A percentile compares a stretch with the other conserved stretches of the same genome.
Evolutionary conservation across 164 flowering plant genomes (phyloP).

Genomic region (Stephania cephalantha): DNA sequence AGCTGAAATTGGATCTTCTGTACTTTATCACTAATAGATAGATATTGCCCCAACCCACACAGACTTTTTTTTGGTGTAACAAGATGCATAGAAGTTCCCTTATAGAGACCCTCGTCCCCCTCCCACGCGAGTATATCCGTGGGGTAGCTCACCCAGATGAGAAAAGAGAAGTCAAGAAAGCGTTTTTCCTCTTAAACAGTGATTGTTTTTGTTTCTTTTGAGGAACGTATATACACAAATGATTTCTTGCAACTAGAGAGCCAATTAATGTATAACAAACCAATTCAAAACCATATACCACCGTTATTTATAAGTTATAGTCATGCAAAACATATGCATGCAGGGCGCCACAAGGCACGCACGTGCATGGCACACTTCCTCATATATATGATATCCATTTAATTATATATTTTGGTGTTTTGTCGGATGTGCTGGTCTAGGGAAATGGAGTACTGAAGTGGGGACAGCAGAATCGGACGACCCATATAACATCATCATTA

Average conservation of each 20-base stretch:
- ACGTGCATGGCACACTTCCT: neutral
- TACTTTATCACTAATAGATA: neutral
- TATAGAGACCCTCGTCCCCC: neutral
- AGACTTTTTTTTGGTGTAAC: neutral
- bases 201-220: neutral
- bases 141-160: neutral
- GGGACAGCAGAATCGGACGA: slow-evolving; percentile 1
- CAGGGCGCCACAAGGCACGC: neutral
- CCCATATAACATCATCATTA: neutral
- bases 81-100: neutral
- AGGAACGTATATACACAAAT: neutral
- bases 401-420: neutral
- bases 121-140: slow-evolving; percentile 1
- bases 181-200: neutral
- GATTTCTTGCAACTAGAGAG: neutral
- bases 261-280: neutral
- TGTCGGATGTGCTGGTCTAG: neutral
- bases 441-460: neutral
- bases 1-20: neutral
- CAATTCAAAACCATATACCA: neutral
- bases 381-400: neutral
- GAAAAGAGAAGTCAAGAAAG: neutral
- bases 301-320: neutral
- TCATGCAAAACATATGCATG: neutral
- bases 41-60: neutral